Percentiles rank a stretch among this genome's conserved stretches.
Conservation (phyloP, 208 protist species). For the Leishmania lainsoni region DNA sequence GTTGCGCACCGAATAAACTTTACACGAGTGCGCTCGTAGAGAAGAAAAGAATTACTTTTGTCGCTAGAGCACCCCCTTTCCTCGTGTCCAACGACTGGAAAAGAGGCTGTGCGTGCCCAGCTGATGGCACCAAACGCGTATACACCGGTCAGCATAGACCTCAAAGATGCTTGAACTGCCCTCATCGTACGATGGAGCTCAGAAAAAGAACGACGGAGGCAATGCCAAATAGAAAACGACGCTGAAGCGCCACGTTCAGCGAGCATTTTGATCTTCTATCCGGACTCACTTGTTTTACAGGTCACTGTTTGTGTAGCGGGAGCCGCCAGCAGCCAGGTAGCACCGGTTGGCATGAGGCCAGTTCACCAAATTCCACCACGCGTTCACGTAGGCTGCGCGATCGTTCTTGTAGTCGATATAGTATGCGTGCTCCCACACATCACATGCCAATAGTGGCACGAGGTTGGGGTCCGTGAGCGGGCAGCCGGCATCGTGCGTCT, state of each 20-base stretch:
- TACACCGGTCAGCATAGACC: background rate
- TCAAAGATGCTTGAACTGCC: background rate
- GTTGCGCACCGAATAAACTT: background rate
- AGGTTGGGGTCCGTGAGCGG: constrained; percentile 73
- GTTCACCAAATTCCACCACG: constrained; percentile 88
- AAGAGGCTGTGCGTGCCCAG: background rate
- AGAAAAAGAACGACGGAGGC: background rate
- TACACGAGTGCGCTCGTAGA: background rate
- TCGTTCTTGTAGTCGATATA: constrained; percentile 96
- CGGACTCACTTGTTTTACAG: constrained; percentile 13
- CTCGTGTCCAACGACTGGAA: background rate
- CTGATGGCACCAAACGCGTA: background rate
- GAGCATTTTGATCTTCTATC: too few relatives aligned
- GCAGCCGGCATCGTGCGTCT: constrained; percentile 82
- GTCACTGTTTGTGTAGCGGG: constrained; percentile 23
- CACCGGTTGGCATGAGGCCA: constrained; percentile 19
- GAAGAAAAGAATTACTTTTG: background rate
- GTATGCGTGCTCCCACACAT: constrained; percentile 97
- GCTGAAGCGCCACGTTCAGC: too few relatives aligned
- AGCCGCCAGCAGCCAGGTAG: constrained; percentile 15
- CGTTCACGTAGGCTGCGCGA: constrained; percentile 88
- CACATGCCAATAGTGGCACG: constrained; percentile 86
- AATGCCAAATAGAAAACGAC: too few relatives aligned
- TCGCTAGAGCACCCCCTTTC: background rate
- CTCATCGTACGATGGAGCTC: background rate